A percentile compares a stretch with the other conserved stretches of the same genome.
These are phyloP conservation scores for Eucalyptus tenuipes DNA, from an alignment of 345 rosid genomes.

Conservation along the genomic window DNA sequence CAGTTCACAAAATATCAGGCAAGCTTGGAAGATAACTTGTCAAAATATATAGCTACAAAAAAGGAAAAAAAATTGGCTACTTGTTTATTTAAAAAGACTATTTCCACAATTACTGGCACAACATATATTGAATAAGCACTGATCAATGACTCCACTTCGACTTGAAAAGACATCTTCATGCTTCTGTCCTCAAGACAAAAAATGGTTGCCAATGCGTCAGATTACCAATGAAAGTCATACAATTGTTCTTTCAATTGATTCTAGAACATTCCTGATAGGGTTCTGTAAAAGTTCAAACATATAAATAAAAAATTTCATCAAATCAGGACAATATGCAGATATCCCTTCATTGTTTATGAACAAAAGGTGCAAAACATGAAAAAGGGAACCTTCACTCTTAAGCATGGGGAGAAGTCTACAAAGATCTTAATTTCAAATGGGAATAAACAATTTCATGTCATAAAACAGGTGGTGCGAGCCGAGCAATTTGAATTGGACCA, in stretches of 20 bases:
- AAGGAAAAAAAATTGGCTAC: background rate
- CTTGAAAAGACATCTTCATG: background rate
- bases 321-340: background rate
- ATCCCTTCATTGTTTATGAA: background rate
- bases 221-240: background rate
- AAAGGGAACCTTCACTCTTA: background rate
- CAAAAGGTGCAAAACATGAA: background rate
- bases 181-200: background rate
- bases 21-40: background rate
- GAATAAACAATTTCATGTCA: background rate
- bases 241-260: background rate
- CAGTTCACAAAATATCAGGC: background rate
- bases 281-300: background rate
- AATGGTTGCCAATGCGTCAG: background rate
- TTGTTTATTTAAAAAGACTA: background rate
- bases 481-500: background rate
- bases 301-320: background rate
- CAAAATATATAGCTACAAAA: background rate
- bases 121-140: background rate
- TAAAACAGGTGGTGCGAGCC: background rate
- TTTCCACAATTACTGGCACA: background rate
- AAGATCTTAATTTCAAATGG: background rate
- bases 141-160: background rate
- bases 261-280: background rate
- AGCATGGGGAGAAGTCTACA: background rate